phyloP scores from a whole-genome alignment of 1,284 basidiomycete species.

The Coniferiporia weirii region DNA sequence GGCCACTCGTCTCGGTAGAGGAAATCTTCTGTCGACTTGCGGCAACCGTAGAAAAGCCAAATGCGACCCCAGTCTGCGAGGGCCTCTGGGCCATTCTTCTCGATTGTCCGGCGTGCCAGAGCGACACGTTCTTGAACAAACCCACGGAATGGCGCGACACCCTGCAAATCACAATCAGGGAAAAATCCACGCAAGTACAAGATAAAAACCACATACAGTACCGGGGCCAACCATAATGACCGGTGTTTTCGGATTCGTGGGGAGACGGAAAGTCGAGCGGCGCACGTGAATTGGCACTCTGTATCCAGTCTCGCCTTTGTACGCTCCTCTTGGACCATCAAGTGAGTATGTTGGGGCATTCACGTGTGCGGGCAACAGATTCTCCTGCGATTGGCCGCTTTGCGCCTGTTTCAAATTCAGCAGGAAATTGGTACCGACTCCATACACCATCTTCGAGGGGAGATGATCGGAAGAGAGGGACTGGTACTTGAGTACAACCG shows the following conservation, averaged over 20 bases:
- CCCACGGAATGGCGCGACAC: conserved; percentile 97
- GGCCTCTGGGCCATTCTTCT: conserved; percentile 89
- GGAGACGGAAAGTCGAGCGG: conserved; percentile 92
- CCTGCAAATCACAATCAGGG: conserved; percentile 38
- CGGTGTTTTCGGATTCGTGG: conserved; percentile 96
- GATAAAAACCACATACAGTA: conserved; percentile 49
- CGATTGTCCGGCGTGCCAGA: conserved; percentile 86
- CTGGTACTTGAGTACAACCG: conserved; percentile 90
- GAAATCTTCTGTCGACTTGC: conserved; percentile 84
- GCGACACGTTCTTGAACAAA: conserved; percentile 98
- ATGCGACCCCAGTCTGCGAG: conserved; percentile 94
- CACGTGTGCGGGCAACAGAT: conserved; percentile 32
- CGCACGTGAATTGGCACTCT: conserved; percentile 93
- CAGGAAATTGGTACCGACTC: conserved; percentile 89
- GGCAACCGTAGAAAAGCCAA: conserved; percentile 94
- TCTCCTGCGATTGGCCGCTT: conserved; percentile 45
- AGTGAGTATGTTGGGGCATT: conserved; percentile 76
- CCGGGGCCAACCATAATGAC: conserved; percentile 99
- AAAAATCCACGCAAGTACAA: not conserved
- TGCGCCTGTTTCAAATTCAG: conserved; percentile 83
- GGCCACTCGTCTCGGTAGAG: conserved; percentile 96
- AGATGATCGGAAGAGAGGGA: conserved; percentile 52
- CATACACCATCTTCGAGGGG: conserved; percentile 66
- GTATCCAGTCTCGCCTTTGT: conserved; percentile 66
- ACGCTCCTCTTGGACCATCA: conserved; percentile 83